Conservation (phyloP, 176 grass and related monocot genomes). For the Bothriochloa decipiens region DNA sequence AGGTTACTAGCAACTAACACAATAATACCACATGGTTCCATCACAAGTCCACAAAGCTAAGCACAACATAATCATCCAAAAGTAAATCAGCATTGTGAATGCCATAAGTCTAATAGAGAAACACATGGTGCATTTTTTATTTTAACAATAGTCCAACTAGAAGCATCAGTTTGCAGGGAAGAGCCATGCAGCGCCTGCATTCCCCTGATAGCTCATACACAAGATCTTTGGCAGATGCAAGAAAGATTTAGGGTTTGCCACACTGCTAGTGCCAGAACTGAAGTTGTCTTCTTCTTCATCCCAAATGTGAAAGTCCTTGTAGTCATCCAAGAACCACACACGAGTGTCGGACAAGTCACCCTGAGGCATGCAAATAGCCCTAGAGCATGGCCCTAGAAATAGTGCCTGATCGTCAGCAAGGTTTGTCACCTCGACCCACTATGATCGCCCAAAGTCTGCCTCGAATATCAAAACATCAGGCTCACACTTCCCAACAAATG, state of each 20-base stretch:
- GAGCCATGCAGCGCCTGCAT: not conserved
- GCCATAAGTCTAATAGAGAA: not conserved
- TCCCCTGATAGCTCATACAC: not conserved
- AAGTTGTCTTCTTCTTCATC: too few species aligned
- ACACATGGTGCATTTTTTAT: not conserved
- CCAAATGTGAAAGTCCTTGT: not conserved
- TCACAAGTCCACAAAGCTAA: not conserved
- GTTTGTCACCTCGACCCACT: not conserved
- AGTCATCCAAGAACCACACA: too few species aligned
- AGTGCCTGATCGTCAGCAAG: not conserved
- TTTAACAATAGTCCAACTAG: too few species aligned
- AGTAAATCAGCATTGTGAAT: not conserved
- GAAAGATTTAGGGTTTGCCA: not conserved
- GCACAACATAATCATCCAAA: not conserved
- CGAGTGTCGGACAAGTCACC: too few species aligned
- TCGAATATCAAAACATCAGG: not conserved
- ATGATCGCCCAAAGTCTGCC: not conserved
- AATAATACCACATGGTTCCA: not conserved
- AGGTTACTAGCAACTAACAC: too few species aligned
- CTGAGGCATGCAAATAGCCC: not conserved
- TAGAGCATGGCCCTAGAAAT: conserved; percentile 6
- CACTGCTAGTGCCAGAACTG: too few species aligned
- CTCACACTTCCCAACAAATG: not conserved
- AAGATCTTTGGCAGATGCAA: not conserved
- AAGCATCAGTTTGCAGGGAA: not conserved